Evolutionary conservation across 1,139 yeast genomes (phyloP).

Genomic region (Lodderomyces theae): DNA sequence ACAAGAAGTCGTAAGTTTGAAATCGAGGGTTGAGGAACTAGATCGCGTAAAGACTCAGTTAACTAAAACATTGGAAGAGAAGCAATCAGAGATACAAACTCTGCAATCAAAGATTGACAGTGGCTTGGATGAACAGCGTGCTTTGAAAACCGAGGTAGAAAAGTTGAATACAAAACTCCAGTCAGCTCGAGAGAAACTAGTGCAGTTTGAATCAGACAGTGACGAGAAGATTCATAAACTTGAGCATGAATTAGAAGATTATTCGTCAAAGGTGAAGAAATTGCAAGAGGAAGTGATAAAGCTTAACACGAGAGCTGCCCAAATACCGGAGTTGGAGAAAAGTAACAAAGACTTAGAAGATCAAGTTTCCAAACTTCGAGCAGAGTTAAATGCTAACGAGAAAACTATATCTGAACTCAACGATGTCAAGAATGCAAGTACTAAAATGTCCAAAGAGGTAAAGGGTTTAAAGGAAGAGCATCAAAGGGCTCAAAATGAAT

Average conservation of each 20-base stretch:
- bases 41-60: not conserved
- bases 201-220: constrained; percentile 1
- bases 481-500: not conserved
- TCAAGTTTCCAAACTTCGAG: not conserved
- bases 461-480: not conserved
- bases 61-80: not conserved
- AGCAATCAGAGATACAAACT: not conserved
- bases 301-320: not conserved
- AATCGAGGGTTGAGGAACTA: not conserved
- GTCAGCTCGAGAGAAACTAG: constrained; percentile 3
- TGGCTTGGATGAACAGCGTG: not conserved
- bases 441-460: not conserved
- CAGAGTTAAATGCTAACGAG: not conserved
- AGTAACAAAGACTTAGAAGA: not conserved
- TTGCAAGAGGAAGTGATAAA: not conserved
- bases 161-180: constrained; percentile 3
- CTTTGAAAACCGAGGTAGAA: not conserved
- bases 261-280: not conserved
- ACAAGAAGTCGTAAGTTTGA: not conserved
- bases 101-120: not conserved
- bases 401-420: not conserved
- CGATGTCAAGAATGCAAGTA: not conserved
- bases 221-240: not conserved
- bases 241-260: not conserved
- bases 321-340: not conserved